Conservation (phyloP, 495 filamentous ascomycete species). For the Articulospora tetracladia region DNA sequence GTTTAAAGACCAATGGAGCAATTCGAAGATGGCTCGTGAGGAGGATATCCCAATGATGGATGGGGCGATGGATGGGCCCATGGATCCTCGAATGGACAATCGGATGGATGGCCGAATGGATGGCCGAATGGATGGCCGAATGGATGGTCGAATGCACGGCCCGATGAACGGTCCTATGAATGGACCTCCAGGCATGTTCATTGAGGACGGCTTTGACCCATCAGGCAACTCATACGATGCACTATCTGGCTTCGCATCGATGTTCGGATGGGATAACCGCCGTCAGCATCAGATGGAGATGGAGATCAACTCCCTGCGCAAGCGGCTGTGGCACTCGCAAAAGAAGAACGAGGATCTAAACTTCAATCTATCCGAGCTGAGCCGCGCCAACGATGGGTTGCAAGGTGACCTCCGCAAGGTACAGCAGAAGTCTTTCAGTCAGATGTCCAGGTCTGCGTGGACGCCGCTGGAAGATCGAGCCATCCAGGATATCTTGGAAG, state of each 20-base stretch:
- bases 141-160: neutral
- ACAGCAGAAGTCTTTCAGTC: neutral
- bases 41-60: neutral
- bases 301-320: neutral
- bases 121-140: neutral
- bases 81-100: neutral
- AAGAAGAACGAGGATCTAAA: neutral
- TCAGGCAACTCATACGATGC: neutral
- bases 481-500: neutral
- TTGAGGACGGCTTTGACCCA: neutral
- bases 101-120: neutral
- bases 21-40: neutral
- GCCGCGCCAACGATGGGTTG: neutral
- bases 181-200: neutral
- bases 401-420: neutral
- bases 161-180: neutral
- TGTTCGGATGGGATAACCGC: neutral
- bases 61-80: neutral
- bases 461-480: neutral
- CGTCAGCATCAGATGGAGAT: neutral
- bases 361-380: neutral
- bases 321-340: neutral
- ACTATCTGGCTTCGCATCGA: neutral
- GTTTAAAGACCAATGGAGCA: neutral
- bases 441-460: neutral